Conservation (phyloP, 306 rosid species). For the Castanopsis chinensis region DNA sequence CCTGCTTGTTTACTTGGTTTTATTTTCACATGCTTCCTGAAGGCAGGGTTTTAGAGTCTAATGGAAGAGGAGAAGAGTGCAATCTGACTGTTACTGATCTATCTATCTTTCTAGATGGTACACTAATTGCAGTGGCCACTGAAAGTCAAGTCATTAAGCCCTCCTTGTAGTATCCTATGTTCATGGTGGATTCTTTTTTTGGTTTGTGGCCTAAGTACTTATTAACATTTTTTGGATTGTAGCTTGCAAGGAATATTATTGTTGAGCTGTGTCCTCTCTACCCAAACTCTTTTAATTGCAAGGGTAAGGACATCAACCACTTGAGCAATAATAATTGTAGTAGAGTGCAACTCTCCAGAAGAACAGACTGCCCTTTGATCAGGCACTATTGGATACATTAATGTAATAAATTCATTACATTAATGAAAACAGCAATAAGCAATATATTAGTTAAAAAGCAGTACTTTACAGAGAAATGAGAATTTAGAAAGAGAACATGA, state of each 20-base stretch:
- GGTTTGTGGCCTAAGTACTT: slow-evolving; percentile 12
- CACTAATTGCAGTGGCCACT: slow-evolving; percentile 74
- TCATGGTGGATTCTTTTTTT: slow-evolving; percentile 6
- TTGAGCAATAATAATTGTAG: background rate
- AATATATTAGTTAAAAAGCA: slow-evolving; percentile 80
- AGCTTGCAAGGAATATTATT: slow-evolving; percentile 84
- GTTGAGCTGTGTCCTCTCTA: slow-evolving; percentile 55
- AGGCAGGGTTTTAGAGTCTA: slow-evolving; percentile 77
- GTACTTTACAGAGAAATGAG: slow-evolving; percentile 68
- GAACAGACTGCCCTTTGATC: background rate
- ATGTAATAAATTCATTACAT: background rate
- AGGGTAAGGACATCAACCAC: slow-evolving; percentile 48
- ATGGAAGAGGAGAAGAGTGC: slow-evolving; percentile 51
- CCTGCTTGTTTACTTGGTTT: slow-evolving; percentile 29
- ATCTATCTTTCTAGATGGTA: slow-evolving; percentile 54
- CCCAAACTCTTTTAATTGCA: slow-evolving; percentile 50
- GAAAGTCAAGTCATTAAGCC: slow-evolving; percentile 59
- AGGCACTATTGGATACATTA: background rate
- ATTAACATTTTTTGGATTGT: slow-evolving; percentile 20
- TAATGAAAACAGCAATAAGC: slow-evolving; percentile 82
- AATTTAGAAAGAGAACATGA: slow-evolving; percentile 77
- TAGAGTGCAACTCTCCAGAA: background rate
- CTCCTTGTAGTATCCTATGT: slow-evolving; percentile 7
- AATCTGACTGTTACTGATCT: slow-evolving; percentile 61
- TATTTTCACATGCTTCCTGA: slow-evolving; percentile 33